Conservation (phyloP, 2,329 filamentous ascomycete genomes). For the Amylocarpus encephaloides region DNA sequence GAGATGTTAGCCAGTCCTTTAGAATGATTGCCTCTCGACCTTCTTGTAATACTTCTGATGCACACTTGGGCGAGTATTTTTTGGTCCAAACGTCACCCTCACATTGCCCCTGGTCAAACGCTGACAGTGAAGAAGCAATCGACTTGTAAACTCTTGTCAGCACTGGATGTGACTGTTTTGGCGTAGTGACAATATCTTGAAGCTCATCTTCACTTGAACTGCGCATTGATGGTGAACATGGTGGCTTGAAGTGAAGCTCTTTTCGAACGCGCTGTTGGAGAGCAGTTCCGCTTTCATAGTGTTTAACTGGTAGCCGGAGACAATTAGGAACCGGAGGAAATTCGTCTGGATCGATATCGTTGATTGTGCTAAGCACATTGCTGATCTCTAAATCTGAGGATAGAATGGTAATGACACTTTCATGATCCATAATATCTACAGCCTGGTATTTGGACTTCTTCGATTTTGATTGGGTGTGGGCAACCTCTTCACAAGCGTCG, state of each 20-base stretch:
- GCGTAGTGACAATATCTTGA: conserved; percentile 17
- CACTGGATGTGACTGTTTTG: conserved; percentile 44
- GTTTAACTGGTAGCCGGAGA: conserved; percentile 48
- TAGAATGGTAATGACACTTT: conserved; percentile 26
- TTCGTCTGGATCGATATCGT: conserved; percentile 24
- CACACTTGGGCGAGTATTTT: conserved; percentile 71
- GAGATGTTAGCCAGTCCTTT: conserved; percentile 71
- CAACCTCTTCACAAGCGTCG: not conserved
- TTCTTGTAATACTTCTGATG: conserved; percentile 68
- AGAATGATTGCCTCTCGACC: conserved; percentile 65
- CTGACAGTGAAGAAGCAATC: conserved; percentile 58
- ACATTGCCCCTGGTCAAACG: conserved; percentile 74
- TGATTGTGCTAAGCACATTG: conserved; percentile 16
- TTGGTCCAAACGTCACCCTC: conserved; percentile 70
- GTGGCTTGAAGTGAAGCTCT: conserved; percentile 35
- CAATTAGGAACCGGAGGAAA: conserved; percentile 40
- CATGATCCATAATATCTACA: conserved; percentile 18
- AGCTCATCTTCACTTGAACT: conserved; percentile 35
- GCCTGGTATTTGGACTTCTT: conserved; percentile 29
- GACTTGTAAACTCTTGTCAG: conserved; percentile 52
- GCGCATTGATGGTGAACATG: conserved; percentile 12
- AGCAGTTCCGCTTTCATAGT: conserved; percentile 52
- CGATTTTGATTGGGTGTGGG: not conserved
- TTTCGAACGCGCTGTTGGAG: conserved; percentile 44
- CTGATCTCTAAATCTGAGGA: conserved; percentile 17